Conservation (phyloP, 306 rosid species). For the Prunus armeniaca region DNA sequence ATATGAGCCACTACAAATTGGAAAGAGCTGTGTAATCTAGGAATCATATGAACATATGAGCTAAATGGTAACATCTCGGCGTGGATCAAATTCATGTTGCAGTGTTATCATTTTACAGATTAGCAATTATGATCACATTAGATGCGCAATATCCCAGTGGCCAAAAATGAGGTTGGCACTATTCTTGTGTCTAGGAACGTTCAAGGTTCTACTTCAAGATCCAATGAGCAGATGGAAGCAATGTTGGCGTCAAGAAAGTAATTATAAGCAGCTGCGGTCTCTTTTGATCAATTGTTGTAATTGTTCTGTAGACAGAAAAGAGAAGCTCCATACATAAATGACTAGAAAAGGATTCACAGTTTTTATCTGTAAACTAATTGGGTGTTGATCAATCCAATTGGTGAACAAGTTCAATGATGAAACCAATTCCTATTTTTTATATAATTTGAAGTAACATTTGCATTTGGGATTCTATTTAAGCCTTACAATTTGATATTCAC, state of each 20-base stretch:
- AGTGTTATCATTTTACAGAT: background rate
- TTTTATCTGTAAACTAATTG: too few species aligned
- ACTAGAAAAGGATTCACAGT: too few species aligned
- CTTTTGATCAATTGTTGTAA: background rate
- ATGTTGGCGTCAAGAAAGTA: background rate
- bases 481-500: too few species aligned
- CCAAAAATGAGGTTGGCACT: conserved; percentile 1
- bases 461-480: too few species aligned
- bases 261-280: background rate
- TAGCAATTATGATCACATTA: background rate
- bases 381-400: too few species aligned
- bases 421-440: too few species aligned
- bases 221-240: background rate
- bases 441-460: too few species aligned
- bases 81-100: background rate
- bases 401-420: too few species aligned
- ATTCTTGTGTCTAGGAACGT: background rate
- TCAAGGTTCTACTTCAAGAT: background rate
- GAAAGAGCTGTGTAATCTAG: conserved; percentile 38
- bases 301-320: background rate
- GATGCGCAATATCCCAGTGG: background rate
- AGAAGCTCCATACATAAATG: background rate
- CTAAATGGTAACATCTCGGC: background rate
- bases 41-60: background rate
- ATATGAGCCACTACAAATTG: conserved; percentile 24